phyloP scores from a whole-genome alignment of 257 asterid species.

The Petunia axillaris region DNA sequence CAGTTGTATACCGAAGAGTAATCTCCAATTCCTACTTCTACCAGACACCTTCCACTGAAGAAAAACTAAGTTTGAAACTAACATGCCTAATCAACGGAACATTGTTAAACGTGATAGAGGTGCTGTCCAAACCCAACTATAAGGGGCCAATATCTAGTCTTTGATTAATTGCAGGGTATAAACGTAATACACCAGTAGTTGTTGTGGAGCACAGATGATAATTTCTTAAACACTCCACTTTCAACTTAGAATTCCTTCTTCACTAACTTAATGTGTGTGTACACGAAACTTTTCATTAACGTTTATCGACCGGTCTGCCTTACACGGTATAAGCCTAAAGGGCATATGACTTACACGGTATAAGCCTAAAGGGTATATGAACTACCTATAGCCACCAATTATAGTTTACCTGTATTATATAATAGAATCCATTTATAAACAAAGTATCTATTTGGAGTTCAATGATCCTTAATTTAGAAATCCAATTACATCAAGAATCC shows the following conservation, averaged over 20 bases:
- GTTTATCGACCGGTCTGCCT: conserved; percentile 5
- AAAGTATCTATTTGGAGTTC: background rate
- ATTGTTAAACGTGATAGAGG: background rate
- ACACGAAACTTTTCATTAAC: background rate
- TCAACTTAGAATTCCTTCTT: background rate
- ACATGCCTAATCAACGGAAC: background rate
- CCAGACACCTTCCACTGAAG: background rate
- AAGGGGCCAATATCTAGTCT: background rate
- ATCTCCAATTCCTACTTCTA: background rate
- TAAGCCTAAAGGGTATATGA: background rate
- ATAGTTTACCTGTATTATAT: background rate
- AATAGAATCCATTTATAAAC: background rate
- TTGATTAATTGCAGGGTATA: background rate
- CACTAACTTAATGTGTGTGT: background rate
- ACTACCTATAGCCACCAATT: background rate
- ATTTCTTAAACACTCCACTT: background rate
- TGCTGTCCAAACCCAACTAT: background rate
- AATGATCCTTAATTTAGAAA: background rate
- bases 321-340: background rate
- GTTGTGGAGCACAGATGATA: background rate
- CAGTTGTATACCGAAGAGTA: background rate
- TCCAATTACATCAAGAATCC: background rate
- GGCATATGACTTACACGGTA: background rate
- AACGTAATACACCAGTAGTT: background rate
- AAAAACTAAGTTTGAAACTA: background rate